phyloP scores from a whole-genome alignment of 306 rosid species.

The Biancaea sappan region DNA sequence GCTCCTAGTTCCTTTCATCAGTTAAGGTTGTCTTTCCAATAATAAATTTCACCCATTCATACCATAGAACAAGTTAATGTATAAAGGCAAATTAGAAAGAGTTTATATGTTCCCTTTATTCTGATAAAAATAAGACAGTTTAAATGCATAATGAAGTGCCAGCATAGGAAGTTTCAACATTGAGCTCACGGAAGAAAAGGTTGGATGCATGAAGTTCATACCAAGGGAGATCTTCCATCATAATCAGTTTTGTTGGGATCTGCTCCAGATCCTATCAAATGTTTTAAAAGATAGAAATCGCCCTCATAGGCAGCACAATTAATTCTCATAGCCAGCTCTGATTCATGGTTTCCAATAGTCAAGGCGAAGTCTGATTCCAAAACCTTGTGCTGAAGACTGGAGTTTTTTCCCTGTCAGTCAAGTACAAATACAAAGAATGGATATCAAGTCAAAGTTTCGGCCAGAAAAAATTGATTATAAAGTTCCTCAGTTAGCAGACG shows the following conservation, averaged over 20 bases:
- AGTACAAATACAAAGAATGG: not conserved
- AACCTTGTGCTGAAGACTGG: conserved; percentile 41
- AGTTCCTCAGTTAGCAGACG: not conserved
- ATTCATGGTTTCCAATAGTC: conserved; percentile 45
- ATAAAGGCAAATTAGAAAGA: not conserved
- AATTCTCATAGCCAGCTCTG: conserved; percentile 49
- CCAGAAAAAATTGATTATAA: not conserved
- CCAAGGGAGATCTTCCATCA: conserved; percentile 62
- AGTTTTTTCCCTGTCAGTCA: conserved; percentile 45
- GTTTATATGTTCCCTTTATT: not conserved
- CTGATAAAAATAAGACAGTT: not conserved
- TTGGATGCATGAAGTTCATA: conserved; percentile 21
- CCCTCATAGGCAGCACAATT: conserved; percentile 54
- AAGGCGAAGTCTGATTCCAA: conserved; percentile 52
- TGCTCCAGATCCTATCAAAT: conserved; percentile 47
- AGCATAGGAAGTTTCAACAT: not conserved
- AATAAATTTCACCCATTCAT: not conserved
- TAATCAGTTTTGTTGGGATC: conserved; percentile 56
- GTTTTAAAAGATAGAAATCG: conserved; percentile 46
- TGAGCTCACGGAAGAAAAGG: not conserved
- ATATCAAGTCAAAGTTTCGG: not conserved
- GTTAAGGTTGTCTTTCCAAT: not conserved
- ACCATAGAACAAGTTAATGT: not conserved
- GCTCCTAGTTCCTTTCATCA: not conserved
- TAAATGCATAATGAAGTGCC: not conserved